Base-by-base conservation (phyloP, 2,329 filamentous ascomycete species). In the Diaporthe humulicola region DNA sequence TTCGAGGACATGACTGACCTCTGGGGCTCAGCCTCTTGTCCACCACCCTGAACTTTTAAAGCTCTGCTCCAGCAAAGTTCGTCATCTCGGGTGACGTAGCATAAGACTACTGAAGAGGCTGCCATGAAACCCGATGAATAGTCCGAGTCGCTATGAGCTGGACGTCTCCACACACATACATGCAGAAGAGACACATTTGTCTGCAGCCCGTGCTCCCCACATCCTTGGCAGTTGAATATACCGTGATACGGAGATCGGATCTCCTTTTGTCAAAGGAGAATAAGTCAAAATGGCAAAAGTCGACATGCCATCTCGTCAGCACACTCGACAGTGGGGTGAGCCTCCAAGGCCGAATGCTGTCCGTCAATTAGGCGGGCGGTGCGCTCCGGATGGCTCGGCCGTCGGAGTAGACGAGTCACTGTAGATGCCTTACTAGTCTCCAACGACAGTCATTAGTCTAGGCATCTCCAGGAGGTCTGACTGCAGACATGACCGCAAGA, bases 361-460 rank as follows among this genome's bases (percentile, higher is more conserved):
- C 33, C 9, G 4, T 5, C 12, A n/a, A 36, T 19, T 50, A 66
- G 12, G 33, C 61, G 42, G 30, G 61, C 61, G 30, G 15, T 38
- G 7, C 42, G 7, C 42, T 25, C 61, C 42, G 61, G 42, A 66
- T 66, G 42, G 38, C 28, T 50, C 61, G 61, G 61, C 61, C 42
- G 28, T 10, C 28, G 19, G 14, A 6, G 6, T 1, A 25, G 28
- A 66, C 42, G 12, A 25, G 22, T 64, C 42, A 60, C 7, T 15
- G 36, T 14, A 10, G 22, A 17, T 61, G 30, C 30, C n/a, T 25
- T 38, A 22, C 28, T 50, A 50, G 42, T 28, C 22, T 36, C 30
- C 14, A 36, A 33, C 54, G n/a, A 25, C 22, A 25, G 12, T n/a
- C n/a, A n/a, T n/a, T 25, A 67, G 61, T 17, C 45, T 19, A n/a